These are phyloP conservation scores for Westerdykella aurantiaca DNA, from an alignment of 2,329 filamentous ascomycete species.

Conservation along the genomic window DNA sequence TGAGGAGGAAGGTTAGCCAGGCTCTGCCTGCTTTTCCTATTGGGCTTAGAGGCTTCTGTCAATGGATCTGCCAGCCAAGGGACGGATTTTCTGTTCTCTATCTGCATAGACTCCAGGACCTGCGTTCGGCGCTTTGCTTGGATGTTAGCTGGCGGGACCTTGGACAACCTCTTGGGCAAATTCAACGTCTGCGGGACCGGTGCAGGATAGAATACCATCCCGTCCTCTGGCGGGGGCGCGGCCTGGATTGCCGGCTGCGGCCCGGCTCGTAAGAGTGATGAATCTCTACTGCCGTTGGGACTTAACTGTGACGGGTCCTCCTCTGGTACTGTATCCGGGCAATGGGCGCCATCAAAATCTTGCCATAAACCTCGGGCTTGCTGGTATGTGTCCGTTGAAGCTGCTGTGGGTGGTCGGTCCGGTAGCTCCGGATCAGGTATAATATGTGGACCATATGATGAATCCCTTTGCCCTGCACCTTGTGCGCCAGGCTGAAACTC, in stretches of 20 bases:
- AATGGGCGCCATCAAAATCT: slow-evolving; percentile 78
- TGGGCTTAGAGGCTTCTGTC: slow-evolving; percentile 12
- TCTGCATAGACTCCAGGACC: slow-evolving; percentile 59
- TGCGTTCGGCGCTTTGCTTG: slow-evolving; percentile 69
- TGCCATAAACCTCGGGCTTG: slow-evolving; percentile 64
- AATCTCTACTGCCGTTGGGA: slow-evolving; percentile 20
- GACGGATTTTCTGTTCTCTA: slow-evolving; percentile 49
- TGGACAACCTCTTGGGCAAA: slow-evolving; percentile 79
- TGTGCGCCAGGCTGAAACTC: not conserved
- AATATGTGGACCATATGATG: slow-evolving; percentile 1
- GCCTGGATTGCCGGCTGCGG: slow-evolving; percentile 16
- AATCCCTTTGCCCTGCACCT: not conserved
- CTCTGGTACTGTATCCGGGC: slow-evolving; percentile 46
- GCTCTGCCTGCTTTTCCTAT: slow-evolving; percentile 35
- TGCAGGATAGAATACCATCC: slow-evolving; percentile 93
- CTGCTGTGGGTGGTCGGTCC: slow-evolving; percentile 48
- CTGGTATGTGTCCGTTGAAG: slow-evolving; percentile 57
- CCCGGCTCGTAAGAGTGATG: slow-evolving; percentile 44
- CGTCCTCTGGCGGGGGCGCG: slow-evolving; percentile 57
- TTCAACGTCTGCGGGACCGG: slow-evolving; percentile 92
- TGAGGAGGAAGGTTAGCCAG: slow-evolving; percentile 67
- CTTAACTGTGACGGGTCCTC: slow-evolving; percentile 25
- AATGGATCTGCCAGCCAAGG: slow-evolving; percentile 36
- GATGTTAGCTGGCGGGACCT: slow-evolving; percentile 57
- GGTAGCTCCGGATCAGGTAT: slow-evolving; percentile 11